phyloP scores from a whole-genome alignment of 225 moss, liverwort and hornwort species.

The Anthoceros angustus region DNA sequence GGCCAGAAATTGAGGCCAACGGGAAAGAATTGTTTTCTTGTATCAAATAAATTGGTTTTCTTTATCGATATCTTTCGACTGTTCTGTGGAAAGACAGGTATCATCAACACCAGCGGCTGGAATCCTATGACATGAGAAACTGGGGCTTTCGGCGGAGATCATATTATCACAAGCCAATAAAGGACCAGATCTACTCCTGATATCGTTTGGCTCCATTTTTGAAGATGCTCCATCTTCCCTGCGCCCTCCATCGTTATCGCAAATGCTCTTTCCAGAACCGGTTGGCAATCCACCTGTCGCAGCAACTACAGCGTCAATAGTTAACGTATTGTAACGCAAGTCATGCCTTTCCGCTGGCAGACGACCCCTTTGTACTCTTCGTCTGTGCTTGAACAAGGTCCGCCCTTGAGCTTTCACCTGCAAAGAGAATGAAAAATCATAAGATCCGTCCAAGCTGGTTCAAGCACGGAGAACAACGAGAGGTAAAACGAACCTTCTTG shows the following conservation, averaged over 20 bases:
- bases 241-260: background rate
- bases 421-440: background rate
- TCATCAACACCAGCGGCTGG: background rate
- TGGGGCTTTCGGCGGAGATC: background rate
- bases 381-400: background rate
- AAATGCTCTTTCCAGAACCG: background rate
- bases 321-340: background rate
- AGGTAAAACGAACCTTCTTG: conserved; percentile 17
- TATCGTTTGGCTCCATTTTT: background rate
- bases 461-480: background rate
- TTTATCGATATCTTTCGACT: background rate
- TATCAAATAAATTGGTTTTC: background rate
- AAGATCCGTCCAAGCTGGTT: background rate
- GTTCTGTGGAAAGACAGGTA: background rate
- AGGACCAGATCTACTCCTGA: background rate
- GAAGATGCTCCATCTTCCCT: background rate
- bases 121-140: background rate
- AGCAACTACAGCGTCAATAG: background rate
- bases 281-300: background rate
- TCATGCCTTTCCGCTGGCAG: background rate
- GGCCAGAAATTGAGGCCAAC: too few relatives aligned
- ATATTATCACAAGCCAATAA: background rate
- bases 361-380: background rate
- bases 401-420: background rate
- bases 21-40: too few relatives aligned